A percentile compares a stretch with the other conserved stretches of the same genome.
Evolutionary conservation across 1,139 yeast genomes (phyloP).

Genomic region (Zhuliangozyma blackwelliae): DNA sequence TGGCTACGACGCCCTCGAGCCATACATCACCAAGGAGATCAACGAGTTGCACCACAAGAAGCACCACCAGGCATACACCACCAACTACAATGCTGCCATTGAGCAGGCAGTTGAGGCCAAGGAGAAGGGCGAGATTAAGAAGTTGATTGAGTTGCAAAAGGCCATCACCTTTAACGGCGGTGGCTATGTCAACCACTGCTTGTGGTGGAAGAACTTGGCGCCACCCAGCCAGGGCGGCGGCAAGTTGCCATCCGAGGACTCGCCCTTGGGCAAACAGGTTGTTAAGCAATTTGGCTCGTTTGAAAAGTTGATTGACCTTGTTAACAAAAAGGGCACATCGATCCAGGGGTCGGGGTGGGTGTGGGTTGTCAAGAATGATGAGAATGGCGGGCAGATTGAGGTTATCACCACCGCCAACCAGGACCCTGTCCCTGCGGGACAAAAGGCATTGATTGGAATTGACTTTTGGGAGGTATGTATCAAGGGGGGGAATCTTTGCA

Average conservation of each 20-base stretch:
- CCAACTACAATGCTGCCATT: slow-evolving; percentile 77
- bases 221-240: slow-evolving; percentile 86
- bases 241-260: slow-evolving; percentile 59
- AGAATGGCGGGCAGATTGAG: slow-evolving; percentile 70
- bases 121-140: slow-evolving; percentile 59
- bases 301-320: slow-evolving; percentile 62
- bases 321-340: slow-evolving; percentile 82
- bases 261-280: slow-evolving; percentile 62
- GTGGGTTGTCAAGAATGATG: slow-evolving; percentile 83
- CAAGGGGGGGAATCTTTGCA: no score
- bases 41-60: slow-evolving; percentile 87
- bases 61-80: slow-evolving; percentile 94
- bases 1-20: slow-evolving; percentile 88
- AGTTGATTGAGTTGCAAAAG: slow-evolving; percentile 70
- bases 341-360: slow-evolving; percentile 99
- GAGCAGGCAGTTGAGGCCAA: slow-evolving; percentile 76
- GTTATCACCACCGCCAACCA: slow-evolving; percentile 87
- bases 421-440: slow-evolving; percentile 76
- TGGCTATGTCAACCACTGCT: slow-evolving; percentile 81
- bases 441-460: slow-evolving; percentile 82
- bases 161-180: slow-evolving; percentile 93
- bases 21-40: slow-evolving; percentile 82
- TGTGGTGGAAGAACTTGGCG: slow-evolving; percentile 90
- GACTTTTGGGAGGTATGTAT: slow-evolving; percentile 74
- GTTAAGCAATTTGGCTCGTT: slow-evolving; percentile 68